Evolutionary conservation across 352 stramenopile species (phyloP).

Genomic region (Phytopythium ostracodes): DNA sequence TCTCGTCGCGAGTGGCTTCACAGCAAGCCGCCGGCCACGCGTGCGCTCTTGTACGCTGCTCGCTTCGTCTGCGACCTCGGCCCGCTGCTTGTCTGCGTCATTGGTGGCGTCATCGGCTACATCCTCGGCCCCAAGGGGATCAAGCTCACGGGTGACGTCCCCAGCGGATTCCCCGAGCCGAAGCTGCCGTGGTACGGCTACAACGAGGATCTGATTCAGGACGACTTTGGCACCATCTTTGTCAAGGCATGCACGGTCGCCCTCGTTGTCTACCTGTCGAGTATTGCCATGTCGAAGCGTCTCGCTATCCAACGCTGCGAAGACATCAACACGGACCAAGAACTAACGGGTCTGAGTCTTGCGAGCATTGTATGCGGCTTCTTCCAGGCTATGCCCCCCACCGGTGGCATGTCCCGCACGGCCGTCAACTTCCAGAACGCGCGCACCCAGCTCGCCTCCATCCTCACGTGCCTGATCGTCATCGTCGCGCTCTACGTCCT

Average conservation of each 20-base stretch:
- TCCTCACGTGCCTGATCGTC: constrained; percentile 81
- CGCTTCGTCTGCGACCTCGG: constrained; percentile 50
- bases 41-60: constrained; percentile 23
- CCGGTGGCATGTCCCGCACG: constrained; percentile 76
- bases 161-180: constrained; percentile 49
- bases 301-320: constrained; percentile 67
- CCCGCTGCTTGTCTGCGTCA: constrained; percentile 67
- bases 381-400: constrained; percentile 86
- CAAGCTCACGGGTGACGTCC: constrained; percentile 63
- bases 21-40: constrained; percentile 13
- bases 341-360: constrained; percentile 85
- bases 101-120: constrained; percentile 51
- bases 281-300: constrained; percentile 83
- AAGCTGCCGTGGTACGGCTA: constrained; percentile 46
- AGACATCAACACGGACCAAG: constrained; percentile 64
- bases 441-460: constrained; percentile 72
- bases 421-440: constrained; percentile 89
- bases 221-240: constrained; percentile 37
- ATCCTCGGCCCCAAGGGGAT: constrained; percentile 48
- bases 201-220: constrained; percentile 31
- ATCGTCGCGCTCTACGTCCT: constrained; percentile 80
- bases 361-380: constrained; percentile 80
- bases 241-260: constrained; percentile 31
- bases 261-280: constrained; percentile 84
- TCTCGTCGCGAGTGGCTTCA: constrained; percentile 2